phyloP scores from a whole-genome alignment of 2,329 filamentous ascomycete genomes.

The Westerdykella aurantiaca region DNA sequence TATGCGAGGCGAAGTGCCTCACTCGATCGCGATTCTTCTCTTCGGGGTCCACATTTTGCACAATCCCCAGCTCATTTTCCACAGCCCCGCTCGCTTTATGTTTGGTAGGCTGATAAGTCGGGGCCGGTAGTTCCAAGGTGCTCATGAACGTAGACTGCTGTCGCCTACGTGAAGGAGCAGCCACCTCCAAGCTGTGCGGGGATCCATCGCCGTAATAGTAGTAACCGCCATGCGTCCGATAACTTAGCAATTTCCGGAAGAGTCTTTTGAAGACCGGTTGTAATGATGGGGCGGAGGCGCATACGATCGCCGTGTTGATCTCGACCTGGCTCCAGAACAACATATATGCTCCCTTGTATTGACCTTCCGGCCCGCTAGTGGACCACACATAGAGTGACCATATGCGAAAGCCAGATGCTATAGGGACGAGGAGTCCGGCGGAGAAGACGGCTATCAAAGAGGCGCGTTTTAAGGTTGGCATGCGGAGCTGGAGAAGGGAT shows the following conservation, averaged over 20 bases:
- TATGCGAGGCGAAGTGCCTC: constrained; percentile 3
- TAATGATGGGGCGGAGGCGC: constrained; percentile 18
- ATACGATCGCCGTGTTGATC: constrained; percentile 23
- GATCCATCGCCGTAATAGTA: constrained; percentile 13
- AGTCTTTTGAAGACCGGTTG: constrained; percentile 17
- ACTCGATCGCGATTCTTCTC: constrained; percentile 7
- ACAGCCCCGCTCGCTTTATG: background rate
- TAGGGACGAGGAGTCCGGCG: constrained; percentile 15
- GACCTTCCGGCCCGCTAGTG: background rate
- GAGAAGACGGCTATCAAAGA: constrained; percentile 20
- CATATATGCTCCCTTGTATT: constrained; percentile 22
- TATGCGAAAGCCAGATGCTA: constrained; percentile 17
- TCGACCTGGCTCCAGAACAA: constrained; percentile 23
- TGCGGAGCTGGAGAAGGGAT: constrained; percentile 17
- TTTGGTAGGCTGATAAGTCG: background rate
- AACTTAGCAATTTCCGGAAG: constrained; percentile 9
- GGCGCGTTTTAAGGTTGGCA: constrained; percentile 17
- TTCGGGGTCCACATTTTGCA: constrained; percentile 3
- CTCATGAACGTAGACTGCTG: constrained; percentile 1
- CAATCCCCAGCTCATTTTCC: background rate
- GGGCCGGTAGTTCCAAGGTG: constrained; percentile 2
- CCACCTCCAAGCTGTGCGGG: too few species aligned
- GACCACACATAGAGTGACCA: constrained; percentile 18
- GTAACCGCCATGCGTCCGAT: constrained; percentile 7
- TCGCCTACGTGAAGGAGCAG: background rate